Conservation (phyloP, 495 filamentous ascomycete species). For the Gamarada debralockiae region DNA sequence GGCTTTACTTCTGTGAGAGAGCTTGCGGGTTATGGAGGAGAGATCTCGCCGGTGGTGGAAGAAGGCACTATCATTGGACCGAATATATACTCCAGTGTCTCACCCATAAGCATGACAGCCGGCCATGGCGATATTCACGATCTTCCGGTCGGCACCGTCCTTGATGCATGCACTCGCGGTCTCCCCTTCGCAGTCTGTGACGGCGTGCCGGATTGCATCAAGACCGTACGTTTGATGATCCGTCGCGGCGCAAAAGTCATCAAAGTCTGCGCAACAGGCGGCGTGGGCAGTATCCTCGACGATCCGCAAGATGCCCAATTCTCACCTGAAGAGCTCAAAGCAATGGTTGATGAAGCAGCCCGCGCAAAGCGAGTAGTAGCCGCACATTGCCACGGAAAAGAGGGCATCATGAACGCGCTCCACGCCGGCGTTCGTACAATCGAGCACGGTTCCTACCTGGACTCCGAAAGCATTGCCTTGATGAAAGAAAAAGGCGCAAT, state of each 20-base stretch:
- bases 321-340: conserved; percentile 42
- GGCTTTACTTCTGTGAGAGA: conserved; percentile 53
- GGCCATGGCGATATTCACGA: conserved; percentile 17
- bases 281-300: conserved; percentile 41
- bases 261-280: conserved; percentile 48
- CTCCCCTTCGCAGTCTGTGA: conserved; percentile 32
- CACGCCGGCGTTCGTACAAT: conserved; percentile 31
- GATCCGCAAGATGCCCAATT: conserved; percentile 45
- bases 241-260: conserved; percentile 46
- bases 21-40: conserved; percentile 39
- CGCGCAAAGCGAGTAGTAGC: conserved; percentile 41
- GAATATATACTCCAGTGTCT: conserved; percentile 40
- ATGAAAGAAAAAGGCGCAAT: conserved; percentile 33
- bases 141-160: conserved; percentile 1
- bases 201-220: conserved; percentile 43
- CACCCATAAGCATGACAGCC: conserved; percentile 19
- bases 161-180: conserved; percentile 9
- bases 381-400: conserved; percentile 47
- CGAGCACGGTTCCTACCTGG: conserved; percentile 29
- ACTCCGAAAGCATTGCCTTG: conserved; percentile 28
- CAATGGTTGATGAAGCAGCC: conserved; percentile 45
- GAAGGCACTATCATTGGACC: conserved; percentile 45
- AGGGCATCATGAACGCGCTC: conserved; percentile 39
- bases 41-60: conserved; percentile 38
- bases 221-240: conserved; percentile 43